Conservation (phyloP, 1,284 basidiomycete genomes). For the Pseudozyma tsukubaensis region DNA sequence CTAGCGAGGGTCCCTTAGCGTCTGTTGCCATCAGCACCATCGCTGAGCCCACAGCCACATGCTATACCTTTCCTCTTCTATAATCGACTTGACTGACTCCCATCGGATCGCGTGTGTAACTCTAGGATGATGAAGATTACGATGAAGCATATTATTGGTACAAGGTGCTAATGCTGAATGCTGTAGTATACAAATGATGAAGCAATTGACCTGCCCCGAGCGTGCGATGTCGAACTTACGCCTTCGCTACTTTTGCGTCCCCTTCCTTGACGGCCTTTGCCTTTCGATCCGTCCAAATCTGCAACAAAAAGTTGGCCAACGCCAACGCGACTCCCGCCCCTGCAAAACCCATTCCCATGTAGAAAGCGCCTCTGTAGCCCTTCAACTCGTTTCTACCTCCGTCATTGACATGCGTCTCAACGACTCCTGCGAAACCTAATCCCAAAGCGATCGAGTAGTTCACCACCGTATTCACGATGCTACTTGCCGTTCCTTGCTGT, state of each 20-base stretch:
- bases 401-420: constrained; percentile 53
- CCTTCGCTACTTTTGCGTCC: neutral
- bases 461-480: constrained; percentile 59
- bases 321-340: constrained; percentile 37
- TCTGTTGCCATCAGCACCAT: too few species aligned
- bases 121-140: too few species aligned
- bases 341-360: constrained; percentile 47
- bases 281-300: constrained; percentile 9
- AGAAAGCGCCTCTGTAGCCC: constrained; percentile 45
- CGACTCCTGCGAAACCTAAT: constrained; percentile 55
- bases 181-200: neutral
- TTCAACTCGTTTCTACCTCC: constrained; percentile 22
- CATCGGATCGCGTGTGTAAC: too few species aligned
- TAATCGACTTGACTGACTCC: too few species aligned
- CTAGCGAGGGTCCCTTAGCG: neutral
- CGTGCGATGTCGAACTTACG: neutral
- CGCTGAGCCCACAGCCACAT: too few species aligned
- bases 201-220: too few species aligned
- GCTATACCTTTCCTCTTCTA: too few species aligned
- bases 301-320: constrained; percentile 25
- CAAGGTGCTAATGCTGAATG: neutral
- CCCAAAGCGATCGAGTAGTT: constrained; percentile 59
- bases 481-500: constrained; percentile 54
- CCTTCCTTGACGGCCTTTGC: neutral
- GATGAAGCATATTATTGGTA: too few species aligned